phyloP scores from a whole-genome alignment of 2,329 filamentous ascomycete genomes.

The Beauveria sp. region DNA sequence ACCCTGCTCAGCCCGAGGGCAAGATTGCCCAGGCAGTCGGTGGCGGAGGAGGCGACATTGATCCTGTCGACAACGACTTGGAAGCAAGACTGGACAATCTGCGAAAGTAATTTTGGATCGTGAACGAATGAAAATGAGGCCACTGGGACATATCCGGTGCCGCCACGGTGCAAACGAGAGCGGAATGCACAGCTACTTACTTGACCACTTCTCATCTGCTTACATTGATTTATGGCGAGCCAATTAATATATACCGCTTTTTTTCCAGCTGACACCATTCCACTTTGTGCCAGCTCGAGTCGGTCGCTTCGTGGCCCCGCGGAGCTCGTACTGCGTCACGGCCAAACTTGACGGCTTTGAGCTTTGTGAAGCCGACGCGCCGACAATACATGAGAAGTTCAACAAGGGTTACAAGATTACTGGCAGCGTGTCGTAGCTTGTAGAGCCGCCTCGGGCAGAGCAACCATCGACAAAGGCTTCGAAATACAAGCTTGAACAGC shows the following conservation, averaged over 20 bases:
- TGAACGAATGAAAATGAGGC: neutral
- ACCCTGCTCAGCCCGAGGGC: slow-evolving; percentile 62
- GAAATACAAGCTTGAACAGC: too few species aligned
- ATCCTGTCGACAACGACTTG: slow-evolving; percentile 79
- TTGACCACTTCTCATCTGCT: neutral
- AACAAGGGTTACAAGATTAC: too few species aligned
- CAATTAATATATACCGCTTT: neutral
- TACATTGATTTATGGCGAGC: neutral
- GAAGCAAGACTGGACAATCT: slow-evolving; percentile 90
- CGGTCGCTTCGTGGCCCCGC: too few species aligned
- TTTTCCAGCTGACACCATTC: neutral
- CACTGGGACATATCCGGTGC: neutral
- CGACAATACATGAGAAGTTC: too few species aligned
- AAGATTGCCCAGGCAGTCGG: slow-evolving; percentile 83
- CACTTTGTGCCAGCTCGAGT: too few species aligned
- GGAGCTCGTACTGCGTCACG: too few species aligned
- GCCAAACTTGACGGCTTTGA: too few species aligned
- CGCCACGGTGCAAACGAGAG: neutral
- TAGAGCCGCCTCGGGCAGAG: too few species aligned
- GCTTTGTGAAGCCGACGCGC: too few species aligned
- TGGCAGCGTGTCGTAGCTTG: too few species aligned
- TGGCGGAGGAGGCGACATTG: slow-evolving; percentile 49
- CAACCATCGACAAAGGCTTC: too few species aligned
- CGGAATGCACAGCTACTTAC: neutral
- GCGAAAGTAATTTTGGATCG: slow-evolving; percentile 39